Evolutionary conservation across 2,329 filamentous ascomycete genomes (phyloP), one percentile per base, ranked within the genome.

Genomic region (Chaetomium globosum): DNA sequence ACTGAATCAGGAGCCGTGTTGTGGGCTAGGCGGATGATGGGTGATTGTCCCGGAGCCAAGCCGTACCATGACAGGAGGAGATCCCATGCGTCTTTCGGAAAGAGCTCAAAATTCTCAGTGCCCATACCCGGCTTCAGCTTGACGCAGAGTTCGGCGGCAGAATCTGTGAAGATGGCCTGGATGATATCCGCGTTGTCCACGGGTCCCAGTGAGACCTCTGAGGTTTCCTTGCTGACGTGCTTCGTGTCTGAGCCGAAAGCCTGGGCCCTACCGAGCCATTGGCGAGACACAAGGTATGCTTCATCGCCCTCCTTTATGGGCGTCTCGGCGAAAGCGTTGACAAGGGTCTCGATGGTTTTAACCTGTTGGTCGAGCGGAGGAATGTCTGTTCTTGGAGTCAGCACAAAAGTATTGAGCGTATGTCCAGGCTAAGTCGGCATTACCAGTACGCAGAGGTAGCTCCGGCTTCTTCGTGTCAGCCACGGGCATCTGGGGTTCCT

Each of bases 151-250:
- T 79, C 77, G 53, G 79, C 80, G 21, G 75, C 75, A 10, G 81
- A 78, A 65, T 87, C 83, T 58, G 76, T 77, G 64, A 88, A 79
- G 43, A 83, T 81, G 68, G 88, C 83, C 65, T 88, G 80, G 59
- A 93, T 87, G 66, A 97, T 88, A 73, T 93, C 90, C 0, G 90
- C 87, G 74, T 97, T 97, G 80, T 97, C 92, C 36, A 98, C 85
- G 0, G 91, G 90, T 1, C 93, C 93, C 63, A 95, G 84, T 8
- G 79, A 71, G 4, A 86, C 83, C 65, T 88, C 83, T 12, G 81
- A 74, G n/a, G 82, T 79, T 68, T 90, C 90, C 66, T 85, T 83
- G 67, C 83, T 81, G 23, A 81, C 82, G 59, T 82, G 78, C 64
- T 85, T 83, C 19, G 81, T 76, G n/a, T 86, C 84, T 9, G 84